These are phyloP conservation scores for Saccharomycopsis fibuligera DNA, from an alignment of 805 yeast species.

Conservation along the genomic window DNA sequence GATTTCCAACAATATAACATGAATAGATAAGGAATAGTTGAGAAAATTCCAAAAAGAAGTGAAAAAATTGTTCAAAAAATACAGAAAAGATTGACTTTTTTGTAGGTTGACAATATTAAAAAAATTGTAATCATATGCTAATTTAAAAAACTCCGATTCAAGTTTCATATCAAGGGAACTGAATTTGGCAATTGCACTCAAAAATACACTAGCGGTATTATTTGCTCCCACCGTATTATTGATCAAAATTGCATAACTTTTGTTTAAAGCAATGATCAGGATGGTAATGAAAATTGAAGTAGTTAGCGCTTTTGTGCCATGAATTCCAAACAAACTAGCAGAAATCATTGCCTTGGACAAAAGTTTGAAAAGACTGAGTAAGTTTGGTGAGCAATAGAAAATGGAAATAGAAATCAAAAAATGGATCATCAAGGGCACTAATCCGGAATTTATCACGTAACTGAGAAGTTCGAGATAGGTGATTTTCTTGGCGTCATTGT, in stretches of 20 bases:
- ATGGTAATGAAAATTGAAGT: conserved; percentile 5
- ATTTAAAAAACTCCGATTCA: conserved; percentile 8
- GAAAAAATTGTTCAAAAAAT: conserved; percentile 7
- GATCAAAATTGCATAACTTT: neutral
- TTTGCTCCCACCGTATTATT: neutral
- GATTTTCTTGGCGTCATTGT: neutral
- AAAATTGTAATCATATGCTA: conserved; percentile 5
- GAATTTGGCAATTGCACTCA: neutral
- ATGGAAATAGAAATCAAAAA: conserved; percentile 10
- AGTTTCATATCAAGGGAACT: conserved; percentile 5
- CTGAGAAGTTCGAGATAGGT: conserved; percentile 2
- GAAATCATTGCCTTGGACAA: conserved; percentile 15
- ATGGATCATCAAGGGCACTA: conserved; percentile 11
- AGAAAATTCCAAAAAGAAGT: conserved; percentile 10
- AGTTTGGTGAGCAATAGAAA: conserved; percentile 9
- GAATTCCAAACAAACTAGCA: conserved; percentile 16
- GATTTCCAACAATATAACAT: conserved; percentile 14
- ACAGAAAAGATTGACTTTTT: neutral
- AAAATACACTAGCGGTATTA: neutral
- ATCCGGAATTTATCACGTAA: conserved; percentile 3
- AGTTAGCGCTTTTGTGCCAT: conserved; percentile 11
- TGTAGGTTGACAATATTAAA: neutral
- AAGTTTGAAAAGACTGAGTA: conserved; percentile 8
- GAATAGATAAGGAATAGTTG: conserved; percentile 12
- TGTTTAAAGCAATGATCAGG: neutral